Evolutionary conservation across 768 basidiomycete genomes (phyloP).

Genomic region (Cantharellus cinnabarinus): DNA sequence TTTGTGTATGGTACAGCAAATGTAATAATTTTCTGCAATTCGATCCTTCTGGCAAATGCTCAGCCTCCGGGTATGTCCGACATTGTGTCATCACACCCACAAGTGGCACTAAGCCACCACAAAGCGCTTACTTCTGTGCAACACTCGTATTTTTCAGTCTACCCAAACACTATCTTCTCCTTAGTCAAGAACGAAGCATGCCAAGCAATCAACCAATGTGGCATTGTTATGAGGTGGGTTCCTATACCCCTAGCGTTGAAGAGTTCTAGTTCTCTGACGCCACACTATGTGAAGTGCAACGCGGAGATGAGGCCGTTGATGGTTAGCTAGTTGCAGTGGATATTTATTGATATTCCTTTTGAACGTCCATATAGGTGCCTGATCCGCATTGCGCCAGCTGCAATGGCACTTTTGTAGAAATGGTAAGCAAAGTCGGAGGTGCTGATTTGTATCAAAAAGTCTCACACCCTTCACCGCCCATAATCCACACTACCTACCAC

Average conservation of each 20-base stretch:
- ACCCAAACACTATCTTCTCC: too few relatives aligned
- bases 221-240: conserved; percentile 7
- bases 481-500: not conserved
- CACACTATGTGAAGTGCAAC: conserved; percentile 35
- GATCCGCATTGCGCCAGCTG: conserved; percentile 73
- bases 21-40: too few relatives aligned
- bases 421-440: conserved; percentile 18
- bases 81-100: too few relatives aligned
- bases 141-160: too few relatives aligned
- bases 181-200: too few relatives aligned
- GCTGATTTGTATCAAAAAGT: not conserved
- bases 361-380: conserved; percentile 31
- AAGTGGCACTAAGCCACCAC: too few relatives aligned
- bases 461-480: not conserved
- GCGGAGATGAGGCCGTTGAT: conserved; percentile 78
- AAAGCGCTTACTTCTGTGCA: too few relatives aligned
- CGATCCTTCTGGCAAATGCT: too few relatives aligned
- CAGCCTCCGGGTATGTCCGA: too few relatives aligned
- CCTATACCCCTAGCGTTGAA: not conserved
- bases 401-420: conserved; percentile 64
- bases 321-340: conserved; percentile 24
- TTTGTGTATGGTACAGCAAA: too few relatives aligned
- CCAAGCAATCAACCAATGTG: conserved; percentile 3
- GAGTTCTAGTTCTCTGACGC: not conserved
- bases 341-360: not conserved